Conservation (phyloP, 495 filamentous ascomycete species). For the Podospora fimiseda region DNA sequence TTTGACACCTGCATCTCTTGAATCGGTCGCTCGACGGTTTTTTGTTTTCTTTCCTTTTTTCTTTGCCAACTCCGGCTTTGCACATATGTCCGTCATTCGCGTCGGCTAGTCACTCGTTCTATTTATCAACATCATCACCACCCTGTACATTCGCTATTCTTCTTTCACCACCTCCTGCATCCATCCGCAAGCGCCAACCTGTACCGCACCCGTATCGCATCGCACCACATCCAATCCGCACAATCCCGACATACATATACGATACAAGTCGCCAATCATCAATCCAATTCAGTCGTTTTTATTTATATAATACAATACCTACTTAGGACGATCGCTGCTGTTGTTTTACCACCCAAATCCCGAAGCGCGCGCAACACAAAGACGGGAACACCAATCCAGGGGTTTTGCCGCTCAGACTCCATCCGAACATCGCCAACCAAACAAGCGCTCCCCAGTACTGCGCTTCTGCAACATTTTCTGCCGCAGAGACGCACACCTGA, state of each 20-base stretch:
- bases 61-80: not conserved
- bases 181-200: too few relatives aligned
- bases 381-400: constrained; percentile 25
- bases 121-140: not conserved
- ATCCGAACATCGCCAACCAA: constrained; percentile 14
- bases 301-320: not conserved
- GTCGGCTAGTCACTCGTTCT: constrained; percentile 13
- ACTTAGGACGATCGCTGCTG: not conserved
- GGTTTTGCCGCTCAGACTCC: constrained; percentile 14
- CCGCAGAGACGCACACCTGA: constrained; percentile 12
- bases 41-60: constrained; percentile 1
- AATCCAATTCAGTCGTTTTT: constrained; percentile 1
- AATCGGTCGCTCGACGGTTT: constrained; percentile 4
- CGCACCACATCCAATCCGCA: too few relatives aligned
- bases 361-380: constrained; percentile 12
- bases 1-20: constrained; percentile 3
- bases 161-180: constrained; percentile 3
- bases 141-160: constrained; percentile 5
- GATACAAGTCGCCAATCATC: not conserved
- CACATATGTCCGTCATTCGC: constrained; percentile 4
- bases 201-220: too few relatives aligned
- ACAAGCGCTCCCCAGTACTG: constrained; percentile 6
- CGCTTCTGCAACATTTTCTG: constrained; percentile 19
- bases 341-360: not conserved
- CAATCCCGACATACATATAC: too few relatives aligned